These are phyloP conservation scores for Nannochloris sp. DNA, from an alignment of 139 green algal genomes.

Conservation along the genomic window DNA sequence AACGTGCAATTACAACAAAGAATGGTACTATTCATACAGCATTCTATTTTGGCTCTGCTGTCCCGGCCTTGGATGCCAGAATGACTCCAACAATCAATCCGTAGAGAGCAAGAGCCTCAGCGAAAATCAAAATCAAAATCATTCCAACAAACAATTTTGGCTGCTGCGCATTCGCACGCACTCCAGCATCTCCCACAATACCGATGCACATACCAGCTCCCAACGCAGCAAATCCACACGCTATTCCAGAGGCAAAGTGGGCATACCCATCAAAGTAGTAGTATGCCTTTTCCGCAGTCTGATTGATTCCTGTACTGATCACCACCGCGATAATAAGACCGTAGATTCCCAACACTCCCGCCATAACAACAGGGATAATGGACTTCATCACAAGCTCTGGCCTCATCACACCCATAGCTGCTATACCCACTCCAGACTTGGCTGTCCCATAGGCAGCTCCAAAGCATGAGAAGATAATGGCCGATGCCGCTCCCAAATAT, in stretches of 20 bases:
- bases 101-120: slow-evolving; percentile 96
- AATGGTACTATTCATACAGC: background rate
- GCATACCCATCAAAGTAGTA: slow-evolving; percentile 97
- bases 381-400: slow-evolving; percentile 99
- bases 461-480: slow-evolving; percentile 96
- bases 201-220: slow-evolving; percentile 98
- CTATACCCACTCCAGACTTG: slow-evolving; percentile 96
- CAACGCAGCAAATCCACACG: slow-evolving; percentile 90
- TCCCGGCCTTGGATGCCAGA: slow-evolving; percentile 81
- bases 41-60: slow-evolving; percentile 27
- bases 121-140: slow-evolving; percentile 99
- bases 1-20: too few species aligned
- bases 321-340: slow-evolving; percentile 99
- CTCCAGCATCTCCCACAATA: slow-evolving; percentile 96
- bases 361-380: slow-evolving; percentile 98
- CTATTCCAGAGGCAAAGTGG: slow-evolving; percentile 86
- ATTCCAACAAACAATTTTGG: slow-evolving; percentile 99
- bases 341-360: slow-evolving; percentile 98
- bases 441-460: slow-evolving; percentile 96
- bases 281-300: slow-evolving; percentile 72
- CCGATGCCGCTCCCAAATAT: slow-evolving; percentile 90
- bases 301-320: slow-evolving; percentile 89
- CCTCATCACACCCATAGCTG: slow-evolving; percentile 98
- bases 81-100: slow-evolving; percentile 98
- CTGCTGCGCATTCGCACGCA: slow-evolving; percentile 98